Evolutionary conservation across 2,329 filamentous ascomycete species (phyloP).

Genomic region (Ophiostoma novo-ulmi): DNA sequence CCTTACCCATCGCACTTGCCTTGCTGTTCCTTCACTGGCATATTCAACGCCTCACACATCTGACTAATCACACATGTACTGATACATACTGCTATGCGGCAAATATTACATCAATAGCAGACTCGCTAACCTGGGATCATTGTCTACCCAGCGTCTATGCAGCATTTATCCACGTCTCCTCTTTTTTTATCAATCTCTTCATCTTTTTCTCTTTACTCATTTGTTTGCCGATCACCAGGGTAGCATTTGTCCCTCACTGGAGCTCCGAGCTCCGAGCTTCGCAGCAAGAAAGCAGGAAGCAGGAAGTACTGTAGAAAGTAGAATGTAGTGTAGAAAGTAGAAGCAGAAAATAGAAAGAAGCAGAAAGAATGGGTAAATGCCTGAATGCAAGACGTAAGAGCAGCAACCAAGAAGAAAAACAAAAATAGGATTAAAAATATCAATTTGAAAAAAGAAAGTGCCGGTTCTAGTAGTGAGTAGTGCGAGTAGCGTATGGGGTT

Average conservation of each 20-base stretch:
- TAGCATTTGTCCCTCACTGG: slow-evolving; percentile 7
- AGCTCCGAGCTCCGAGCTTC: slow-evolving; percentile 1
- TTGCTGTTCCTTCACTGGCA: no score
- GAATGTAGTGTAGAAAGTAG: not conserved
- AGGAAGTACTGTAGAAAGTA: not conserved
- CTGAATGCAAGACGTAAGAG: slow-evolving; percentile 1
- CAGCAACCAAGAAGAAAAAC: not conserved
- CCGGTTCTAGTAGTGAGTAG: not conserved
- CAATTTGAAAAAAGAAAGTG: not conserved
- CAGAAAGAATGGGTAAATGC: not conserved
- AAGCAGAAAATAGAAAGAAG: not conserved
- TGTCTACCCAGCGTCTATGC: not conserved
- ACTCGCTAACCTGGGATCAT: not conserved
- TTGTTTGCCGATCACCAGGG: slow-evolving; percentile 15
- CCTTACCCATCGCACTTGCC: no score
- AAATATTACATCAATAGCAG: not conserved
- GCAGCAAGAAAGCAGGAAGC: not conserved
- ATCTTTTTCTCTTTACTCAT: not conserved
- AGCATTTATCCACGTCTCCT: not conserved
- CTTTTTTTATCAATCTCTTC: slow-evolving; percentile 17
- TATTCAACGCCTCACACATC: no score
- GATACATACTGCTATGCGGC: no score
- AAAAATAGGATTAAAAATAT: not conserved
- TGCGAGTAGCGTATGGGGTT: slow-evolving; percentile 16
- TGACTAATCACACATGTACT: no score